Conservation (phyloP, 2,329 filamentous ascomycete species). For the Colletotrichum caudatum region DNA sequence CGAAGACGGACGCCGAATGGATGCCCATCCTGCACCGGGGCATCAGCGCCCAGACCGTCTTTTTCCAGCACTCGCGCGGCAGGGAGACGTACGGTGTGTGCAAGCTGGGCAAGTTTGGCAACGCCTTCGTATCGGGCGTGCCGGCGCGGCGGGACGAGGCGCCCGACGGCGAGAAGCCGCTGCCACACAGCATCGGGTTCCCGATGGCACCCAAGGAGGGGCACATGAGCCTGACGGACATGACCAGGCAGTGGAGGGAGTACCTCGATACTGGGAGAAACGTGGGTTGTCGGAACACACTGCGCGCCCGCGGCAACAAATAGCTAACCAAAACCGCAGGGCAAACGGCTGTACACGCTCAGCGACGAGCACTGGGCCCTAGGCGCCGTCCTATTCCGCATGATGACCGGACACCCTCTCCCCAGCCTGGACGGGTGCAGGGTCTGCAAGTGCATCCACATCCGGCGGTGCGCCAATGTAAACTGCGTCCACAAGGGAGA, state of each 20-base stretch:
- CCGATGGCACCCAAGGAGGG: constrained; percentile 36
- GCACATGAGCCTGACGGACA: constrained; percentile 17
- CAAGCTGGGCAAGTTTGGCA: constrained; percentile 64
- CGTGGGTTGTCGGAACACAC: constrained; percentile 11
- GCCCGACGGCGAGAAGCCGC: constrained; percentile 25
- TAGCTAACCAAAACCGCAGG: constrained; percentile 41
- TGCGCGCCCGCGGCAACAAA: background rate
- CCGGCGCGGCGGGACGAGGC: constrained; percentile 36
- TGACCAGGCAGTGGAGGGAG: constrained; percentile 36
- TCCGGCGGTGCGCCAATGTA: constrained; percentile 36
- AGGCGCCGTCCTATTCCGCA: constrained; percentile 54
- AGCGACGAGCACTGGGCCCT: constrained; percentile 55
- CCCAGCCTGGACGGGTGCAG: constrained; percentile 49
- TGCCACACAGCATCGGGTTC: constrained; percentile 14
- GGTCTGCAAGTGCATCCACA: constrained; percentile 46
- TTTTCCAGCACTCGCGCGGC: constrained; percentile 61
- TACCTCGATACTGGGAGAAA: constrained; percentile 22
- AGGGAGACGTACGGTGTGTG: constrained; percentile 65
- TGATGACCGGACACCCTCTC: constrained; percentile 54
- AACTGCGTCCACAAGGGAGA: constrained; percentile 27
- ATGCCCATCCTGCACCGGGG: constrained; percentile 63
- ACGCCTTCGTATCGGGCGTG: constrained; percentile 56
- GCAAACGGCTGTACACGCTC: constrained; percentile 51
- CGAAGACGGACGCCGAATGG: constrained; percentile 58
- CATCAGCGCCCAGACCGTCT: constrained; percentile 62